phyloP scores from a whole-genome alignment of 116 monocot species.

The Dioscorea cayenensis region DNA sequence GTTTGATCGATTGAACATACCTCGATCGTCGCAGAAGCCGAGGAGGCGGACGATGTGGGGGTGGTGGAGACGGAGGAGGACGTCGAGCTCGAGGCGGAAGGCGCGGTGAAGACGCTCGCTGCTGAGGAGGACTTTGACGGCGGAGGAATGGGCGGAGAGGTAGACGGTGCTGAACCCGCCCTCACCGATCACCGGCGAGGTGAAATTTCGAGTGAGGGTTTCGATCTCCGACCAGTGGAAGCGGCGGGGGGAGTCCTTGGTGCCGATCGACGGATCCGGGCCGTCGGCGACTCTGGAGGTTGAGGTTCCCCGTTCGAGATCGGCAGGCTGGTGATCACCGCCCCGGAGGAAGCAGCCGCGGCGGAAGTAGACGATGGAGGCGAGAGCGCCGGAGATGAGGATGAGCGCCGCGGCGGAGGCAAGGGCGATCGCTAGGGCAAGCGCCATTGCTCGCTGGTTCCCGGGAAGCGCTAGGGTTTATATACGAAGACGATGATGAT shows the following conservation, averaged over 20 bases:
- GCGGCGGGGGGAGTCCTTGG: background rate
- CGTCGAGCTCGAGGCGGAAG: constrained; percentile 63
- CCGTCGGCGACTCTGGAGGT: background rate
- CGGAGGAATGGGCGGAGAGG: constrained; percentile 33
- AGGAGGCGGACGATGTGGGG: constrained; percentile 63
- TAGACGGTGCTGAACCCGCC: constrained; percentile 85
- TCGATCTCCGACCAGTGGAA: constrained; percentile 62
- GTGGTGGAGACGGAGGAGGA: constrained; percentile 47
- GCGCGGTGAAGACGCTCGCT: constrained; percentile 67
- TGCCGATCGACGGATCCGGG: too few species aligned
- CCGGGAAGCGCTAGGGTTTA: too few species aligned
- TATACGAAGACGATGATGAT: too few species aligned
- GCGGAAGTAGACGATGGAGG: constrained; percentile 1
- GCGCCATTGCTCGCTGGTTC: too few species aligned
- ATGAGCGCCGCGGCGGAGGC: background rate
- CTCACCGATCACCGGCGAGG: constrained; percentile 43
- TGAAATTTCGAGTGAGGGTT: constrained; percentile 37
- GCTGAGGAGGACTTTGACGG: constrained; percentile 31
- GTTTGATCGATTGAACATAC: constrained; percentile 8
- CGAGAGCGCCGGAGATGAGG: background rate
- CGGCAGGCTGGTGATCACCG: background rate
- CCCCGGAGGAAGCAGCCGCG: background rate
- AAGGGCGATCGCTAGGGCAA: too few species aligned
- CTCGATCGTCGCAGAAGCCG: constrained; percentile 72
- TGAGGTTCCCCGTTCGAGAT: background rate